Evolutionary conservation across 2,329 filamentous ascomycete genomes (phyloP).

Genomic region (Clonostachys rosea): DNA sequence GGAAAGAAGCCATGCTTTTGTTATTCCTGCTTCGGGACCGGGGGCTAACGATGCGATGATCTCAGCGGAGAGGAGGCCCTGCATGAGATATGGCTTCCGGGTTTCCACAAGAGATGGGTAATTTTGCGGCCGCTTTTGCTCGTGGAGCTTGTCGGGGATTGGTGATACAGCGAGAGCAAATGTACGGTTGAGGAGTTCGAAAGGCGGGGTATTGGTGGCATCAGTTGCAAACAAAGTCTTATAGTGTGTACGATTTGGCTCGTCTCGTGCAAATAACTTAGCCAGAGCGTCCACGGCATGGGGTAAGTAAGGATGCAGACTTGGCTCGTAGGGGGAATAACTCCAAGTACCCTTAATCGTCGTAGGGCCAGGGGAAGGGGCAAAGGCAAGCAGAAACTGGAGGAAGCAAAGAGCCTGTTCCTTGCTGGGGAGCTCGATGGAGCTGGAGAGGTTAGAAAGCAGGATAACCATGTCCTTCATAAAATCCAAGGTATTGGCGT

Average conservation of each 20-base stretch:
- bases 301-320: conserved; percentile 81
- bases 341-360: conserved; percentile 50
- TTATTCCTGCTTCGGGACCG: conserved; percentile 65
- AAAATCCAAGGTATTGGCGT: conserved; percentile 86
- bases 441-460: conserved; percentile 81
- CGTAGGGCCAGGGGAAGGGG: conserved; percentile 68
- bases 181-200: conserved; percentile 78
- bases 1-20: conserved; percentile 76
- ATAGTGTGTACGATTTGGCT: conserved; percentile 85
- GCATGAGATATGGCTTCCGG: conserved; percentile 85
- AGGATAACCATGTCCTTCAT: conserved; percentile 94
- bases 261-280: conserved; percentile 87
- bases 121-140: conserved; percentile 51
- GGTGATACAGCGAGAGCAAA: conserved; percentile 85
- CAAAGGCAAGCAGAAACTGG: conserved; percentile 87
- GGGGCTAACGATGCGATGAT: conserved; percentile 76
- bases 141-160: conserved; percentile 61
- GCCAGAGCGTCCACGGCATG: conserved; percentile 86
- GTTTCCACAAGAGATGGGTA: conserved; percentile 68
- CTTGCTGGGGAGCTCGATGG: conserved; percentile 74
- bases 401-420: conserved; percentile 85
- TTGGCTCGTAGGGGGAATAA: conserved; percentile 78
- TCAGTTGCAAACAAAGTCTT: conserved; percentile 77
- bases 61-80: conserved; percentile 85
- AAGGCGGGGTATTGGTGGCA: conserved; percentile 55